phyloP scores from a whole-genome alignment of 2,329 filamentous ascomycete genomes.

The Colletotrichum scovillei region DNA sequence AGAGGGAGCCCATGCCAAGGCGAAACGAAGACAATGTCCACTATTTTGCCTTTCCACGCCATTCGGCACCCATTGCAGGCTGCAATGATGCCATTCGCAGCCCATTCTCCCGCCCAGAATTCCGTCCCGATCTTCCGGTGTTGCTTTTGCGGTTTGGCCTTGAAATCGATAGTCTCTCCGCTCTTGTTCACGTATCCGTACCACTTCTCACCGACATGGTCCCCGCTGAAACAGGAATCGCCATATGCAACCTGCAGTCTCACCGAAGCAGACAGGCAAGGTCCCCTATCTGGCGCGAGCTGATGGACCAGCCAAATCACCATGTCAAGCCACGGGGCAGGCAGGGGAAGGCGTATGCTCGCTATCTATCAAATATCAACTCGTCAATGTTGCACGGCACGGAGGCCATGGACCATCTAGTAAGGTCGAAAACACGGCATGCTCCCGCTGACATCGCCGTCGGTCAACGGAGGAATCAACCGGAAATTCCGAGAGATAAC shows the following conservation, averaged over 20 bases:
- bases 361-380: slow-evolving; percentile 23
- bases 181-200: slow-evolving; percentile 1
- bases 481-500: slow-evolving; percentile 5
- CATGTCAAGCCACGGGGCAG: slow-evolving; percentile 16
- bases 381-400: neutral
- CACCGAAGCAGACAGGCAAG: slow-evolving; percentile 29
- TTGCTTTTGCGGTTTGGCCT: slow-evolving; percentile 1
- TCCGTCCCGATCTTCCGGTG: slow-evolving; percentile 13
- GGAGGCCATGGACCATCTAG: neutral
- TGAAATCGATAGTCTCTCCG: slow-evolving; percentile 7
- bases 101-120: slow-evolving; percentile 6
- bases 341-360: slow-evolving; percentile 8
- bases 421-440: neutral
- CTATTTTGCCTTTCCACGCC: slow-evolving; percentile 16
- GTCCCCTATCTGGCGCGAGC: slow-evolving; percentile 6
- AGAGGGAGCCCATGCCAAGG: slow-evolving; percentile 36
- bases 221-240: neutral
- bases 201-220: slow-evolving; percentile 14
- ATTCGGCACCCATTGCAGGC: neutral
- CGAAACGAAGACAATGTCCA: slow-evolving; percentile 7
- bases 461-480: neutral
- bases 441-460: neutral
- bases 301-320: slow-evolving; percentile 30
- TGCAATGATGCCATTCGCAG: slow-evolving; percentile 28
- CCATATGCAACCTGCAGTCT: slow-evolving; percentile 20